A percentile compares a stretch with the other conserved stretches of the same genome.
Evolutionary conservation across 2,329 filamentous ascomycete genomes (phyloP).

Genomic region (Fusarium longipes): DNA sequence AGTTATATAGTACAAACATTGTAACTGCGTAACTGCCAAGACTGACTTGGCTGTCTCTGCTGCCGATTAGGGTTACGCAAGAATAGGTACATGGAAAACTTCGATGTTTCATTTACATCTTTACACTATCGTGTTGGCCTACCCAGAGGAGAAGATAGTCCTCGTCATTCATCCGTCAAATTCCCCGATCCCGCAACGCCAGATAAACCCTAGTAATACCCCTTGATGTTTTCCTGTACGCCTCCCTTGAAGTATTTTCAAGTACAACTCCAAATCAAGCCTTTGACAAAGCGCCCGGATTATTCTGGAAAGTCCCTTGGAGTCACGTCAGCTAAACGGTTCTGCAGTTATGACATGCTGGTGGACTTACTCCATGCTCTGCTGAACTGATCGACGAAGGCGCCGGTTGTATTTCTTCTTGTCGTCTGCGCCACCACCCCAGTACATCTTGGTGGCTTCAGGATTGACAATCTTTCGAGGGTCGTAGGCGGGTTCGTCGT

Average conservation of each 20-base stretch:
- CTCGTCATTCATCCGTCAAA: constrained; percentile 9
- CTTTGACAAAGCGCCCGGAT: background rate
- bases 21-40: background rate
- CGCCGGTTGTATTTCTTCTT: constrained; percentile 87
- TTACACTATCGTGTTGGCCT: background rate
- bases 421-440: constrained; percentile 78
- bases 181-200: constrained; percentile 37
- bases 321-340: constrained; percentile 8
- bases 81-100: background rate
- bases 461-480: constrained; percentile 87
- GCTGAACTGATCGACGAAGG: constrained; percentile 80
- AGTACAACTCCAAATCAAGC: constrained; percentile 7
- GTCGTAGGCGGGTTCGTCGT: constrained; percentile 88
- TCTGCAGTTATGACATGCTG: too few relatives aligned
- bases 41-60: background rate
- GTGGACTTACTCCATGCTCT: constrained; percentile 68
- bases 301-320: constrained; percentile 51
- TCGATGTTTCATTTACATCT: background rate
- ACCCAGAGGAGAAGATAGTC: constrained; percentile 7
- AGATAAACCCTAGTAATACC: constrained; percentile 22
- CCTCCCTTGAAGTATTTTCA: constrained; percentile 25
- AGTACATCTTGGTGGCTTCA: constrained; percentile 87
- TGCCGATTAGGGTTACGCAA: background rate
- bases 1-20: background rate
- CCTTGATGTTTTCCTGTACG: constrained; percentile 33